Evolutionary conservation across 2,329 filamentous ascomycete genomes (phyloP), one percentile per base, ranked within the genome.

Genomic region (Rasamsonia emersonii): DNA sequence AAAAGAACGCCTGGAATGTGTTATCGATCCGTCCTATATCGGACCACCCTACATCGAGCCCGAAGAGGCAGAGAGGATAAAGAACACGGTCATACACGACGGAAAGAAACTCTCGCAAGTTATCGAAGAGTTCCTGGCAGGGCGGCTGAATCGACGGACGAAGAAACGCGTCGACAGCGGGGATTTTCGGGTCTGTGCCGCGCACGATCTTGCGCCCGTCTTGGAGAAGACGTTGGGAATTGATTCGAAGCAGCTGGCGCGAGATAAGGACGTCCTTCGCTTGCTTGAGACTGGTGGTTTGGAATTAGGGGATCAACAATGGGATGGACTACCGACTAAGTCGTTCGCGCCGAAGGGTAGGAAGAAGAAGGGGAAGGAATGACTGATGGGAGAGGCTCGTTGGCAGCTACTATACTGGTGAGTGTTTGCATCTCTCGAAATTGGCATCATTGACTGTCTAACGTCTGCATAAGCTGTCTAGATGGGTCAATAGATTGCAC

Each of bases 151-250:
- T 28, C 40, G 47, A 11, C 38, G 51, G 9, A 47, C 46, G 18
- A 52, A 54, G 33, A 54, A 53, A 35, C 38, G 51, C 1, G 36
- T 42, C 5, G 45, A 50, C 11, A 54, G 41, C 6, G 40, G 40
- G 1, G 51, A 57, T 27, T 56, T 46, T 35, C 37, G 50, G 1
- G 40, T 56, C n/a, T 58, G 52, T 31, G 47, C 54, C n/a, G 53
- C 53, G 3, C 53, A 58, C 33, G 53, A 59, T 38, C 29, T 58
- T 23, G 49, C 51, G 13, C 49, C 46, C 2, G 37, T 54, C 5
- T 42, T 56, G 14, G 50, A 51, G 21, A 43, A 41, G 25, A 44
- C 36, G 1, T 45, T 59, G 24, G 35, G 35, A 9, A 46, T 57
- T 20, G 41, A 49, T 17, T 23, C 40, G 4, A 54, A 51, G 35